These are phyloP conservation scores for Fusarium protoensiforme DNA, from an alignment of 2,329 filamentous ascomycete species.

Conservation along the genomic window DNA sequence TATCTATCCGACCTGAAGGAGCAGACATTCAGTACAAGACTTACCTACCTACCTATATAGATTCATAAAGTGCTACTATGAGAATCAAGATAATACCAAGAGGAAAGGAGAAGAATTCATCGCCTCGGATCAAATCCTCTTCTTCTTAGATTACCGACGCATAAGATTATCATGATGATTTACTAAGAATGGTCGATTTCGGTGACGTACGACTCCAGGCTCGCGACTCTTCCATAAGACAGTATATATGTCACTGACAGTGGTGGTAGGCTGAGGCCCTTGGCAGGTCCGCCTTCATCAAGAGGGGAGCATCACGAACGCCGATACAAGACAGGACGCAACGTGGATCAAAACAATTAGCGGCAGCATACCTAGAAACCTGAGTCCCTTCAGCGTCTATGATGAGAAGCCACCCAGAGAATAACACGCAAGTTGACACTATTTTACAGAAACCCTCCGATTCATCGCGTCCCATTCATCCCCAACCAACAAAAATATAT, in stretches of 20 bases:
- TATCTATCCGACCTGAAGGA: too few relatives aligned
- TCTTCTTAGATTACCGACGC: neutral
- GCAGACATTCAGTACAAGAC: neutral
- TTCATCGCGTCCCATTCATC: slow-evolving; percentile 37
- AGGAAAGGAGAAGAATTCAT: neutral
- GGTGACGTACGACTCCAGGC: neutral
- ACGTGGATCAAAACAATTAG: slow-evolving; percentile 41
- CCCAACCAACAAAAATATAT: slow-evolving; percentile 33
- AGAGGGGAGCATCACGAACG: neutral
- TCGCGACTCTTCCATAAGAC: too few relatives aligned
- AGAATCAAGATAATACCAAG: neutral
- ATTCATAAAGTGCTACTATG: neutral
- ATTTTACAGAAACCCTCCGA: slow-evolving; percentile 59
- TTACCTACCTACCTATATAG: neutral
- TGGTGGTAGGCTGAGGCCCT: neutral
- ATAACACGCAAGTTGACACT: slow-evolving; percentile 58
- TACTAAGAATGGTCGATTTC: neutral
- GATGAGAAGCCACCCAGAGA: slow-evolving; percentile 55
- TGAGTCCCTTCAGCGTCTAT: slow-evolving; percentile 58
- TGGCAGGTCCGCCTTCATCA: neutral
- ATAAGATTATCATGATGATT: neutral
- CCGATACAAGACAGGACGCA: neutral
- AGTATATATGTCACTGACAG: too few relatives aligned
- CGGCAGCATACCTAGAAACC: slow-evolving; percentile 56
- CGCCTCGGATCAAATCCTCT: neutral